Base-by-base conservation (phyloP, 1,139 yeast species). In the Suhomyces chickasaworum region DNA sequence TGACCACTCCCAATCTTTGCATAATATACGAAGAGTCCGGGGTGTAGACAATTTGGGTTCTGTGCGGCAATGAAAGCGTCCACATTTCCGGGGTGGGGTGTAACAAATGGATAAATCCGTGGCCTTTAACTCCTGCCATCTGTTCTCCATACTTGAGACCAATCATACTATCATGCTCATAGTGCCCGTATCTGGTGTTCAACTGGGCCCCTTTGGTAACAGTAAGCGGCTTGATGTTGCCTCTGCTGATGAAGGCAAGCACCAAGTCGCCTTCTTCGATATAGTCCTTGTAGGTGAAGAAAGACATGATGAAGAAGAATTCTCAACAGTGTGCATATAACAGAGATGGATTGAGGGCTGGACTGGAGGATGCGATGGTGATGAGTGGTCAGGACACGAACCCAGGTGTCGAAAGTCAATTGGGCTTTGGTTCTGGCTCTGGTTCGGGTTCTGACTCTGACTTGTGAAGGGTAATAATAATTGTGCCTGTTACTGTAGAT, bases 21-120 rank as follows among this genome's bases (percentile, higher is more conserved):
- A 87, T 79, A 47, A 95, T 90, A 60, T 89, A 93, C 23, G 96
- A 83, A 2, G 97, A 87, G 62, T 95, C 99, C 7, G 96, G 96
- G 0, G 97, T 88, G 63, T 95, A 95, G 0, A 95, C 98, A 56
- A 95, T 93, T 69, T 95, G 99, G 0, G 99, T 95, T 64, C 99
- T 78, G 64, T 95, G 99, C 1, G 99, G 98, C 41, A 95, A 73
- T 0, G 97, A 89, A 25, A 89, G 63, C 0, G 97, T 87, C 99
- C 99, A 95, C 31, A 93, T 70, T 66, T 95, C 99, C 0, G 99
- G 95, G 0, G 96, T 85, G 1, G 99, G 98, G 48, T 87, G 91
- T 41, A 95, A 68, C 25, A 93, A 72, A 61, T 93, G 96, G 41
- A 95, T 81, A 60, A 89, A 95, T 0, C 99, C 99, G 53, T 81